These are phyloP conservation scores for Picochlorum sp. DNA, from an alignment of 139 green algal genomes.

Conservation along the genomic window DNA sequence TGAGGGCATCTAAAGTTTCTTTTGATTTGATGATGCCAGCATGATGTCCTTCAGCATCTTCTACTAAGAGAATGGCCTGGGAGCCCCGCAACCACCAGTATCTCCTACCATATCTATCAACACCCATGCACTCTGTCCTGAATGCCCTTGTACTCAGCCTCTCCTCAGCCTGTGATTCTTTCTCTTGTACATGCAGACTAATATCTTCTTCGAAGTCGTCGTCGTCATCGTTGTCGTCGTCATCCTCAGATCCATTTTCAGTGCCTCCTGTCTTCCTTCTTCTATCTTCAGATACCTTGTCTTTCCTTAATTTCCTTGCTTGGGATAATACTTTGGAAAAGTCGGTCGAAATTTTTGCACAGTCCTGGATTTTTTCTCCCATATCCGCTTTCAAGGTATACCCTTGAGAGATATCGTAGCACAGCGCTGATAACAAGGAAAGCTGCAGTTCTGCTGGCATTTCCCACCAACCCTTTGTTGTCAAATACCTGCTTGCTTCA, in stretches of 20 bases:
- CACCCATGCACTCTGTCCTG: slow-evolving; percentile 43
- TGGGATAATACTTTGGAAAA: neutral
- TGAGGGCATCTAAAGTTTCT: slow-evolving; percentile 37
- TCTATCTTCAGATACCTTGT: neutral
- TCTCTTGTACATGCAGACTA: neutral
- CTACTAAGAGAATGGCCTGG: slow-evolving; percentile 24
- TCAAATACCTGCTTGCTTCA: slow-evolving; percentile 10
- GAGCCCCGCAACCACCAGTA: slow-evolving; percentile 52
- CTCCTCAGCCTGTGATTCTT: slow-evolving; percentile 4
- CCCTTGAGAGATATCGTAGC: slow-evolving; percentile 38
- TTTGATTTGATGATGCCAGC: slow-evolving; percentile 21
- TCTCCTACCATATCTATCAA: slow-evolving; percentile 46
- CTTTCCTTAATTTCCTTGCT: slow-evolving; percentile 1
- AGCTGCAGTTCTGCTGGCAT: slow-evolving; percentile 25
- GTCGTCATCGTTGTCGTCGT: neutral
- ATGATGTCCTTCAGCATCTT: slow-evolving; percentile 19
- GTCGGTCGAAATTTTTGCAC: slow-evolving; percentile 1
- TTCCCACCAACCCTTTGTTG: slow-evolving; percentile 17
- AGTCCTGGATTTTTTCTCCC: slow-evolving; percentile 7
- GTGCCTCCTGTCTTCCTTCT: neutral
- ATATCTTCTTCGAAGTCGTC: neutral
- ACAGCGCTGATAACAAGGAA: slow-evolving; percentile 35
- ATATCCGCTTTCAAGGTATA: slow-evolving; percentile 16
- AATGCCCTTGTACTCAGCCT: slow-evolving; percentile 17
- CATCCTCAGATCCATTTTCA: neutral